phyloP scores from a whole-genome alignment of 75 land plant species.

The Isoetes taiwanensis region DNA sequence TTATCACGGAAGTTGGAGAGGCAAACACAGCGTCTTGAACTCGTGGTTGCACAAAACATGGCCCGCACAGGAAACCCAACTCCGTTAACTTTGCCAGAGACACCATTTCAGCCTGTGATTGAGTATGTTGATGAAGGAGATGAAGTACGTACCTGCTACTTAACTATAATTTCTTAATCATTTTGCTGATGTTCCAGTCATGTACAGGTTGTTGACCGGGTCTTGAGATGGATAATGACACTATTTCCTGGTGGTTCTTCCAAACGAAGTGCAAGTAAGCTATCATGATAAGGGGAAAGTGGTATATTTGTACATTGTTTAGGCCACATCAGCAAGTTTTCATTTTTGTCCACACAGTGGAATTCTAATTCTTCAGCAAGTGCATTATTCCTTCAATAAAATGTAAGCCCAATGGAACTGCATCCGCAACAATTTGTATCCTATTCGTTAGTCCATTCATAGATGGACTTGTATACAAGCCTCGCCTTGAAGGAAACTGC shows the following conservation, averaged over 20 bases:
- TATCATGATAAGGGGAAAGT: conserved; percentile 36
- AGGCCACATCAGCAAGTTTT: too few species aligned
- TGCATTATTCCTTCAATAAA: too few species aligned
- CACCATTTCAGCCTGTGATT: too few species aligned
- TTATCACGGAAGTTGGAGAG: conserved; percentile 62
- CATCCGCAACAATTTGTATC: too few species aligned
- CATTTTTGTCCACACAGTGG: too few species aligned
- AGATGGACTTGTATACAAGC: too few species aligned
- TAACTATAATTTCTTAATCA: background rate
- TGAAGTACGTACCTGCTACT: conserved; percentile 41
- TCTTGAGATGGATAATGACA: conserved; percentile 93
- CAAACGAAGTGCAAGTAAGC: conserved; percentile 69
- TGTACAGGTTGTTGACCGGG: conserved; percentile 80
- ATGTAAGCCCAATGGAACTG: too few species aligned
- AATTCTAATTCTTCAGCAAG: too few species aligned
- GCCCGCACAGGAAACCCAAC: conserved; percentile 20
- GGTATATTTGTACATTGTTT: too few species aligned
- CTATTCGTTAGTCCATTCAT: too few species aligned
- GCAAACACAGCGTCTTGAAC: conserved; percentile 86
- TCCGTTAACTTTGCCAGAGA: conserved; percentile 14
- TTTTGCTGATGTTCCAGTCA: background rate
- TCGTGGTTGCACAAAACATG: conserved; percentile 73
- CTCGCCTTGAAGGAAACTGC: too few species aligned
- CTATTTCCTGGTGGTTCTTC: conserved; percentile 87
- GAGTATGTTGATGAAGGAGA: conserved; percentile 85